Percentiles rank a stretch among this genome's conserved stretches.
Evolutionary conservation across 345 rosid genomes (phyloP).

Genomic region (Brassica rapa): DNA sequence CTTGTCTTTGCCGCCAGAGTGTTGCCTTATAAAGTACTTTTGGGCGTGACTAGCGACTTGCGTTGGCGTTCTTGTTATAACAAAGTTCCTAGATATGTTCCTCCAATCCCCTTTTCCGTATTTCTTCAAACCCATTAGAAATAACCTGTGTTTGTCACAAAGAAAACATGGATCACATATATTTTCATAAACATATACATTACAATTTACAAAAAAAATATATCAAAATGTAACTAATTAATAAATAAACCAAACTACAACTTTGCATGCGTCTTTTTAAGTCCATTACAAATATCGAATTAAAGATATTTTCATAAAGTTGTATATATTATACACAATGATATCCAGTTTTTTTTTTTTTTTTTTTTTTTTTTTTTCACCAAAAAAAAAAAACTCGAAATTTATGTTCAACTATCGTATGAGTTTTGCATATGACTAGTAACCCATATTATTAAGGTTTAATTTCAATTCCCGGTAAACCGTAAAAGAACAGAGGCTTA

Average conservation of each 20-base stretch:
- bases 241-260: background rate
- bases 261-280: slow-evolving; percentile 4
- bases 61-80: slow-evolving; percentile 87
- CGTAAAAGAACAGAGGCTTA: slow-evolving; percentile 36
- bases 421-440: too few relatives aligned
- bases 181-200: background rate
- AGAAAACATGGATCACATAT: background rate
- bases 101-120: slow-evolving; percentile 99
- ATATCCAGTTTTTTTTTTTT: slow-evolving; percentile 5
- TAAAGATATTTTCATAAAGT: slow-evolving; percentile 13
- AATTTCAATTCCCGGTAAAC: background rate
- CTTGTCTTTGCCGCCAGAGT: slow-evolving; percentile 88
- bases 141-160: slow-evolving; percentile 51
- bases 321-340: background rate
- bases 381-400: too few relatives aligned
- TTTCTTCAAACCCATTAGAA: slow-evolving; percentile 87
- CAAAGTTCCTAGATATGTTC: slow-evolving; percentile 85
- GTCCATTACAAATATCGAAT: background rate
- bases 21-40: slow-evolving; percentile 90
- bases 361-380: too few relatives aligned
- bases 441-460: too few relatives aligned
- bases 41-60: slow-evolving; percentile 99
- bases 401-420: too few relatives aligned
- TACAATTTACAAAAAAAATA: background rate
- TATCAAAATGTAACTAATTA: background rate